Evolutionary conservation across 305 asterid genomes (phyloP).

Genomic region (Fraxinus ornus): DNA sequence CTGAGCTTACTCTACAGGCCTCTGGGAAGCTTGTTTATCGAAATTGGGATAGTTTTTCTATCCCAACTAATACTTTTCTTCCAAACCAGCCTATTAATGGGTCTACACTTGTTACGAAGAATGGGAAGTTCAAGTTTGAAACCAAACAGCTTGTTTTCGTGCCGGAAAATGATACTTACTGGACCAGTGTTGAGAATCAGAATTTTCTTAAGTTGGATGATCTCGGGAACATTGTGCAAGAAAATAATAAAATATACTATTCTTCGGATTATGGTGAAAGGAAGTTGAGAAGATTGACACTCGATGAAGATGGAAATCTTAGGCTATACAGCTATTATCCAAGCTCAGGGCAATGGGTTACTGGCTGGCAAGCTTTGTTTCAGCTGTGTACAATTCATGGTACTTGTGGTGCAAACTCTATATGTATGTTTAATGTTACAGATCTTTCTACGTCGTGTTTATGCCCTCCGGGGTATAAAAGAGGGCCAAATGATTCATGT

Average conservation of each 20-base stretch:
- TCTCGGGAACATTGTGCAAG: constrained; percentile 39
- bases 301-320: constrained; percentile 75
- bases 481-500: constrained; percentile 35
- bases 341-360: constrained; percentile 41
- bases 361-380: constrained; percentile 63
- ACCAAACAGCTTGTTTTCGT: constrained; percentile 40
- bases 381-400: constrained; percentile 61
- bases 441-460: constrained; percentile 51
- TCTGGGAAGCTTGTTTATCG: constrained; percentile 62
- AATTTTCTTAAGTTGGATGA: constrained; percentile 37
- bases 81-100: constrained; percentile 54
- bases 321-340: constrained; percentile 57
- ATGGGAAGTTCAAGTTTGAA: constrained; percentile 51
- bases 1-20: constrained; percentile 35
- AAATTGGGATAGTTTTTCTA: constrained; percentile 51
- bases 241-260: constrained; percentile 20
- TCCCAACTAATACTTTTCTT: constrained; percentile 62
- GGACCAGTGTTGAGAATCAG: constrained; percentile 22
- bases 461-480: constrained; percentile 75
- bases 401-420: constrained; percentile 61
- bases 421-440: constrained; percentile 56
- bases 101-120: constrained; percentile 36
- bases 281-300: constrained; percentile 54
- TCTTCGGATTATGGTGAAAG: constrained; percentile 53
- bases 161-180: constrained; percentile 44